Conservation (phyloP, 495 filamentous ascomycete genomes). For the Lasiosphaeriaceae sp. region DNA sequence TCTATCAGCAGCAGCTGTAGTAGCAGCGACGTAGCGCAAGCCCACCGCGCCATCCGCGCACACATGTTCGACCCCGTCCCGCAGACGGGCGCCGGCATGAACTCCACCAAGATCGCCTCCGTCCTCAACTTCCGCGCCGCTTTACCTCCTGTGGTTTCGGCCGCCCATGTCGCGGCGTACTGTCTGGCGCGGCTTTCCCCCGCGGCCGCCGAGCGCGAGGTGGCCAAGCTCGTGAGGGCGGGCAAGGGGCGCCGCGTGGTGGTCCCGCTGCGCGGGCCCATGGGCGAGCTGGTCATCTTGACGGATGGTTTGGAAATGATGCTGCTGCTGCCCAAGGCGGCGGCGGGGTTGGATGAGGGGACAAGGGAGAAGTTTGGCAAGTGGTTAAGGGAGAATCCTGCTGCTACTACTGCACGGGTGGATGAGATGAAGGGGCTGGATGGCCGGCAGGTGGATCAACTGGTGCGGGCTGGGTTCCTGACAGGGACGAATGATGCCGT, state of each 20-base stretch:
- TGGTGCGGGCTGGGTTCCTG: constrained; percentile 71
- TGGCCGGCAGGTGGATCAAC: constrained; percentile 37
- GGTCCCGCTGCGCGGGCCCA: constrained; percentile 60
- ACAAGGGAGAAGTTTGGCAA: constrained; percentile 57
- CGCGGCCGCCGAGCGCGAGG: constrained; percentile 69
- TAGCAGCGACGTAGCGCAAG: constrained; percentile 60
- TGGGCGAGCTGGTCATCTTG: constrained; percentile 71
- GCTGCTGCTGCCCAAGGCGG: constrained; percentile 35
- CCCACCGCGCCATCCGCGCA: constrained; percentile 56
- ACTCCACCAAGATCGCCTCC: constrained; percentile 65
- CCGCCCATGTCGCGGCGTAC: constrained; percentile 65
- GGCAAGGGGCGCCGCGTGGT: constrained; percentile 63
- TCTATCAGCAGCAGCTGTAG: too few relatives aligned
- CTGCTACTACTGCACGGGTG: constrained; percentile 46
- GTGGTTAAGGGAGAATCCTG: constrained; percentile 54
- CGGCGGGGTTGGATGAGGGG: constrained; percentile 33
- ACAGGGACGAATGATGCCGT: constrained; percentile 30
- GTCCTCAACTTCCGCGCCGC: constrained; percentile 62
- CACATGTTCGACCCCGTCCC: constrained; percentile 71
- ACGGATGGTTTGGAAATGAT: constrained; percentile 58
- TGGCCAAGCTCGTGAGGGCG: constrained; percentile 56
- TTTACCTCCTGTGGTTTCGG: constrained; percentile 66
- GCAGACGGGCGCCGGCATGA: constrained; percentile 62
- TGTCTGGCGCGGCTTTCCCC: constrained; percentile 61
- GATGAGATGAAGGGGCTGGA: constrained; percentile 48